These are phyloP conservation scores for Alternaria rosae DNA, from an alignment of 2,329 filamentous ascomycete genomes.

Conservation along the genomic window DNA sequence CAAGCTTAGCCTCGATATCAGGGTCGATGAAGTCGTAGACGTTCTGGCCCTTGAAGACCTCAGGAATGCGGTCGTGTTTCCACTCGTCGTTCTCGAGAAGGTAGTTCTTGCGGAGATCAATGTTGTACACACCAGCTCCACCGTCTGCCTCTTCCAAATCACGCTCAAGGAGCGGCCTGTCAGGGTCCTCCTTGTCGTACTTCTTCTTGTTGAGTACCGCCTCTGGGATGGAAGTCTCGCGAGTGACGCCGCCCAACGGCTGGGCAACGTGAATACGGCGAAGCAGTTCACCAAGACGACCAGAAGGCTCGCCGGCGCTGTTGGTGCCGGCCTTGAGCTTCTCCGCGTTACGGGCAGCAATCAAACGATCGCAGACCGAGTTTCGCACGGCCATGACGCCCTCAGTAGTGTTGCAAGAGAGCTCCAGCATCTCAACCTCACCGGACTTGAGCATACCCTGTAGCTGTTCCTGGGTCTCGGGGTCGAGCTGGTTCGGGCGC, in stretches of 20 bases:
- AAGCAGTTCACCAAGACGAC: slow-evolving; percentile 88
- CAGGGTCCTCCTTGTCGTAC: slow-evolving; percentile 89
- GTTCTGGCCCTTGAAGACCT: slow-evolving; percentile 94
- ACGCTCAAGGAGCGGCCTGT: slow-evolving; percentile 78
- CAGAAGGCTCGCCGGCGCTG: slow-evolving; percentile 75
- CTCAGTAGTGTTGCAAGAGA: slow-evolving; percentile 94
- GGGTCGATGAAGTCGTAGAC: slow-evolving; percentile 97
- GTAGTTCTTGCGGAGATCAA: slow-evolving; percentile 89
- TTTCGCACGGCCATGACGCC: slow-evolving; percentile 96
- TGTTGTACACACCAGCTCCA: slow-evolving; percentile 93
- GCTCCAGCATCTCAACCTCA: slow-evolving; percentile 90
- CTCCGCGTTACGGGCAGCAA: slow-evolving; percentile 91
- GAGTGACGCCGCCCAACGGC: slow-evolving; percentile 79
- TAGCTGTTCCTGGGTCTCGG: slow-evolving; percentile 78
- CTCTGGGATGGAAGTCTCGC: slow-evolving; percentile 88
- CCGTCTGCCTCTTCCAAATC: slow-evolving; percentile 93
- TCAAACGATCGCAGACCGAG: slow-evolving; percentile 87
- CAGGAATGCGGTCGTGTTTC: slow-evolving; percentile 96
- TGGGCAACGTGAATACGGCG: slow-evolving; percentile 96
- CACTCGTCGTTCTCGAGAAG: slow-evolving; percentile 86
- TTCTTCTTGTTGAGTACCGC: slow-evolving; percentile 81
- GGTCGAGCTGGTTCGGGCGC: slow-evolving; percentile 84
- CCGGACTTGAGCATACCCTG: slow-evolving; percentile 82
- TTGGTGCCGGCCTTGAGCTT: slow-evolving; percentile 92
- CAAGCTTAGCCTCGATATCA: slow-evolving; percentile 92